A percentile compares a stretch with the other conserved stretches of the same genome.
Evolutionary conservation across 2,329 filamentous ascomycete genomes (phyloP).

Genomic region (Diplodia sapinea): DNA sequence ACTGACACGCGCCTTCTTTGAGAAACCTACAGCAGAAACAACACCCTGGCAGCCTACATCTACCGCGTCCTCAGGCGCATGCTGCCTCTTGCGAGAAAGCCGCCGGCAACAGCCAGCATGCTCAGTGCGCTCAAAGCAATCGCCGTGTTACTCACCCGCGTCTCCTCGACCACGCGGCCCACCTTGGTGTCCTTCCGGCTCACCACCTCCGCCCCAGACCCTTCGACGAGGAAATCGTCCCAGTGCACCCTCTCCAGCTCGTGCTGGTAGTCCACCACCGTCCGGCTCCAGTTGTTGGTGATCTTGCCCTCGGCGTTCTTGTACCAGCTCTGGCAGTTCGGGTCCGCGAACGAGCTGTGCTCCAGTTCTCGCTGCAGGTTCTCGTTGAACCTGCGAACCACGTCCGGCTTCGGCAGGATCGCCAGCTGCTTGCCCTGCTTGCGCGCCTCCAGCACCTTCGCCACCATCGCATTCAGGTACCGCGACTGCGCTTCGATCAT

Average conservation of each 20-base stretch:
- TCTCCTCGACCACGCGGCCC: constrained; percentile 55
- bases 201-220: constrained; percentile 44
- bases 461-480: constrained; percentile 60
- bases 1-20: not conserved
- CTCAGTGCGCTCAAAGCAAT: constrained; percentile 46
- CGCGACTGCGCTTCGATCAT: constrained; percentile 66
- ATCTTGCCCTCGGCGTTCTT: constrained; percentile 61
- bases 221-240: constrained; percentile 51
- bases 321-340: constrained; percentile 63
- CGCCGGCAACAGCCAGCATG: constrained; percentile 46
- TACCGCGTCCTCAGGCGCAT: not conserved
- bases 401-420: constrained; percentile 52
- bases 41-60: not conserved
- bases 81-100: constrained; percentile 35
- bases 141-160: constrained; percentile 47
- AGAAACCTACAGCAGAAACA: no score
- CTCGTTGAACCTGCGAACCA: constrained; percentile 54
- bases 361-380: constrained; percentile 53
- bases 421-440: constrained; percentile 49
- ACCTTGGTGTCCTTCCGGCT: constrained; percentile 46
- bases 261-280: constrained; percentile 63
- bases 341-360: constrained; percentile 59
- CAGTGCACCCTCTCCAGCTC: constrained; percentile 51
- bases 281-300: constrained; percentile 63
- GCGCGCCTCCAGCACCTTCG: constrained; percentile 55